Percentiles rank a stretch among this genome's conserved stretches.
These are phyloP conservation scores for Synchytrium microbalum DNA, from an alignment of 371 early-diverging fungal genomes.

Conservation along the genomic window DNA sequence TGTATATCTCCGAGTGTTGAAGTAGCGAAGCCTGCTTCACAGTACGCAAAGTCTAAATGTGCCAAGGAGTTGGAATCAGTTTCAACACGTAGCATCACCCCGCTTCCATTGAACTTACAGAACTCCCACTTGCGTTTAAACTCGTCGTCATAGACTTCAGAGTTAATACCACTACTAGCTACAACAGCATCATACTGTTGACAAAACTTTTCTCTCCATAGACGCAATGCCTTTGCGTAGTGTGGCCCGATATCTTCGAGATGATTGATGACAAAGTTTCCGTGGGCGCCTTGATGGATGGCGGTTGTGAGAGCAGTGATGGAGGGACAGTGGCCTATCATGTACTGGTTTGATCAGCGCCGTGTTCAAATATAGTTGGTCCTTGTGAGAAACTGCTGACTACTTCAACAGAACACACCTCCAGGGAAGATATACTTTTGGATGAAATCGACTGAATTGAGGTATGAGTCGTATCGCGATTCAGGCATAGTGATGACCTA, in stretches of 20 bases:
- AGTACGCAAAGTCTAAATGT: slow-evolving; percentile 50
- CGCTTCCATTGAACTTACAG: slow-evolving; percentile 39
- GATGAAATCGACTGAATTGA: slow-evolving; percentile 52
- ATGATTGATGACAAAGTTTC: slow-evolving; percentile 45
- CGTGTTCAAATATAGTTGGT: neutral
- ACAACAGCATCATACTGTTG: slow-evolving; percentile 35
- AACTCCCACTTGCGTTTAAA: slow-evolving; percentile 53
- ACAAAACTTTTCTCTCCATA: slow-evolving; percentile 54
- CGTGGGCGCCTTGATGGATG: slow-evolving; percentile 39
- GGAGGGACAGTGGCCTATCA: slow-evolving; percentile 48
- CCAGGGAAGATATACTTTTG: slow-evolving; percentile 68
- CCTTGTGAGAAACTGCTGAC: neutral
- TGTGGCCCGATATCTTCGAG: slow-evolving; percentile 55
- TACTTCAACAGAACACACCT: slow-evolving; percentile 9
- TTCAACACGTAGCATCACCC: neutral
- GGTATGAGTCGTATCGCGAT: slow-evolving; percentile 46
- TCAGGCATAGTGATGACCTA: slow-evolving; percentile 59
- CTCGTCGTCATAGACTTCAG: slow-evolving; percentile 29
- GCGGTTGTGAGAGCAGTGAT: slow-evolving; percentile 46
- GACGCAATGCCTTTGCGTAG: slow-evolving; percentile 54
- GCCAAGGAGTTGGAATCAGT: neutral
- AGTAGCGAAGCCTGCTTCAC: slow-evolving; percentile 60
- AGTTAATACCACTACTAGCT: slow-evolving; percentile 11
- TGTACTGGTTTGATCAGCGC: too few species aligned
- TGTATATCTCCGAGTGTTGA: slow-evolving; percentile 52